Evolutionary conservation across 1,139 yeast species (phyloP).

Genomic region (Debaryomyces fabryi): DNA sequence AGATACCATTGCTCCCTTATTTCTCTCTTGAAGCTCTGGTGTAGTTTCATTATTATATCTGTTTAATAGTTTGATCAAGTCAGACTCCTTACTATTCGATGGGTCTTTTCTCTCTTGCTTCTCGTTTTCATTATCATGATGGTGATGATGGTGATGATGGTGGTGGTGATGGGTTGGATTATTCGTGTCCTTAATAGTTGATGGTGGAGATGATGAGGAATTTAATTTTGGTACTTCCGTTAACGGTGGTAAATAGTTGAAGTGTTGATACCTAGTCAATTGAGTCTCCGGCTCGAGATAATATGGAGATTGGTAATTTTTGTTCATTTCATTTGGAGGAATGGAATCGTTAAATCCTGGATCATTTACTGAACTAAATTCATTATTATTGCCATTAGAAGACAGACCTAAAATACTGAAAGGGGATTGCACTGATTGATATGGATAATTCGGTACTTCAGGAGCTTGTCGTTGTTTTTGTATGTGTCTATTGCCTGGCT

Average conservation of each 20-base stretch:
- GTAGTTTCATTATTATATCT: slow-evolving; percentile 14
- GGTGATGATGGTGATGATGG: slow-evolving; percentile 36
- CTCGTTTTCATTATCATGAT: slow-evolving; percentile 18
- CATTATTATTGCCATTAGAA: slow-evolving; percentile 4
- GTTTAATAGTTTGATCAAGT: slow-evolving; percentile 44
- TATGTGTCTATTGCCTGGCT: background rate
- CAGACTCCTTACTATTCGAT: slow-evolving; percentile 35
- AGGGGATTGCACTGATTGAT: slow-evolving; percentile 8
- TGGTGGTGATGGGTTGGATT: slow-evolving; percentile 22
- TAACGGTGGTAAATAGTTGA: slow-evolving; percentile 71
- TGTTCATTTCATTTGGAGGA: slow-evolving; percentile 4
- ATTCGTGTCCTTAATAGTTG: background rate
- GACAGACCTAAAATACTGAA: slow-evolving; percentile 8
- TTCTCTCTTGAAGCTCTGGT: slow-evolving; percentile 1
- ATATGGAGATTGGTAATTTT: slow-evolving; percentile 12
- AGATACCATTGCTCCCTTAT: slow-evolving; percentile 7
- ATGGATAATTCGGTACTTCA: background rate
- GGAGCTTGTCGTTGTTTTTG: background rate
- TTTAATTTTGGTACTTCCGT: slow-evolving; percentile 71
- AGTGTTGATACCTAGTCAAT: slow-evolving; percentile 64
- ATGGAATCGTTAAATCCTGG: slow-evolving; percentile 1
- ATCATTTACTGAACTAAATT: background rate
- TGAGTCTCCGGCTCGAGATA: slow-evolving; percentile 59
- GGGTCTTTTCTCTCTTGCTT: background rate
- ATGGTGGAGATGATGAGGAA: slow-evolving; percentile 52